Conservation (phyloP, 768 basidiomycete species). For the Symmetrospora coprosmae region DNA sequence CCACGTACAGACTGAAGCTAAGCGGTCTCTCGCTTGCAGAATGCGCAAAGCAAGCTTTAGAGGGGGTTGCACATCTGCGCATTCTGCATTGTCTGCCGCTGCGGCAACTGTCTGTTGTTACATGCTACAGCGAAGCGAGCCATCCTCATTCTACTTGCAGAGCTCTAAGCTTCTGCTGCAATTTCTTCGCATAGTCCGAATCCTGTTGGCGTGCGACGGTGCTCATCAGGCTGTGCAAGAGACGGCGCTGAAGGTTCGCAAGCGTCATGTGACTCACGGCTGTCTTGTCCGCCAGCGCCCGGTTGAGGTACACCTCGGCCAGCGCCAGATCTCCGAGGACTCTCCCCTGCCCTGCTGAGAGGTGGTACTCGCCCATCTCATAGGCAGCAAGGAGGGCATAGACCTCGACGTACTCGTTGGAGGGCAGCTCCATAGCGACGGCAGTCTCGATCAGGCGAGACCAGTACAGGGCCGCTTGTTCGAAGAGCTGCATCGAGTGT, state of each 20-base stretch:
- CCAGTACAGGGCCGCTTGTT: conserved; percentile 15
- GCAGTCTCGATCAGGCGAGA: background rate
- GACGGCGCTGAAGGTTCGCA: no score
- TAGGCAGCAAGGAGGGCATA: background rate
- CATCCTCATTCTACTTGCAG: conserved; percentile 9
- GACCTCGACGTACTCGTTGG: background rate
- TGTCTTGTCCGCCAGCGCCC: no score
- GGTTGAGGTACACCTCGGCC: conserved; percentile 7
- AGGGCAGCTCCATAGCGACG: background rate
- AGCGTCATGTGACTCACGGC: no score
- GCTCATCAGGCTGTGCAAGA: background rate
- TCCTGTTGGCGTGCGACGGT: background rate
- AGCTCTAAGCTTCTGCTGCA: conserved; percentile 1
- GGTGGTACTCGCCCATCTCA: conserved; percentile 18
- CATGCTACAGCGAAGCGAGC: no score
- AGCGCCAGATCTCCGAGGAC: conserved; percentile 11
- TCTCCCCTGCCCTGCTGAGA: background rate
- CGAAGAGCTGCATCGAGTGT: background rate
- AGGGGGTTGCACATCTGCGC: no score
- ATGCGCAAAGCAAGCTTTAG: no score
- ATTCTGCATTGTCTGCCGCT: no score
- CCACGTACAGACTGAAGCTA: no score
- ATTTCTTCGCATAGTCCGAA: conserved; percentile 5
- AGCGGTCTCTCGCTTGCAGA: no score
- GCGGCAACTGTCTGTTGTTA: no score